These are phyloP conservation scores for Pachysandra terminalis DNA, from an alignment of 164 flowering plant genomes.

Conservation along the genomic window DNA sequence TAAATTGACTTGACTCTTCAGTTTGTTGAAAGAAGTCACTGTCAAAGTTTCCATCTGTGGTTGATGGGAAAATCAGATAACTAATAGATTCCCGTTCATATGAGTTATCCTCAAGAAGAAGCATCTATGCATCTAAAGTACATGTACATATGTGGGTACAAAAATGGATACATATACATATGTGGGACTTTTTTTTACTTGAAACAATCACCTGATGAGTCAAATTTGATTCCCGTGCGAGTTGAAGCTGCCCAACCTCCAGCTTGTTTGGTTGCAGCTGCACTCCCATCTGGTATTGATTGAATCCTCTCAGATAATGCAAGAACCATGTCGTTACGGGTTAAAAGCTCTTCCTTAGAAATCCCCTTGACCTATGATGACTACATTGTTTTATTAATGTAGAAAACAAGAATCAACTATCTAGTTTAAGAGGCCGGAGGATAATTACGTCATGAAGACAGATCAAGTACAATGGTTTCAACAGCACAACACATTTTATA, in stretches of 20 bases:
- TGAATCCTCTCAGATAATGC: slow-evolving; percentile 82
- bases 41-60: slow-evolving; percentile 67
- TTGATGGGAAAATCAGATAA: not conserved
- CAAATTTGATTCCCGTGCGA: slow-evolving; percentile 69
- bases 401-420: not conserved
- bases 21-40: slow-evolving; percentile 65
- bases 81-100: not conserved
- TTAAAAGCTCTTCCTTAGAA: slow-evolving; percentile 63
- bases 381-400: not conserved
- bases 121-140: not conserved
- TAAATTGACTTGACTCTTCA: slow-evolving; percentile 73
- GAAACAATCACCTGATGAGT: slow-evolving; percentile 55
- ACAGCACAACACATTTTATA: too few relatives aligned
- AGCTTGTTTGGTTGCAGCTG: slow-evolving; percentile 50
- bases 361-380: slow-evolving; percentile 76
- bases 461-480: not conserved
- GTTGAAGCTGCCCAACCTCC: slow-evolving; percentile 75
- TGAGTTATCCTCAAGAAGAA: not conserved
- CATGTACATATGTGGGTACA: not conserved
- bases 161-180: too few relatives aligned
- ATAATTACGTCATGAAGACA: not conserved
- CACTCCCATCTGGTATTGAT: slow-evolving; percentile 82
- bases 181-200: not conserved
- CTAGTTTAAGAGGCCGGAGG: not conserved
- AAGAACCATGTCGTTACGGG: slow-evolving; percentile 75